Conservation (phyloP, 805 yeast genomes). For the Metschnikowia peoriensis region DNA sequence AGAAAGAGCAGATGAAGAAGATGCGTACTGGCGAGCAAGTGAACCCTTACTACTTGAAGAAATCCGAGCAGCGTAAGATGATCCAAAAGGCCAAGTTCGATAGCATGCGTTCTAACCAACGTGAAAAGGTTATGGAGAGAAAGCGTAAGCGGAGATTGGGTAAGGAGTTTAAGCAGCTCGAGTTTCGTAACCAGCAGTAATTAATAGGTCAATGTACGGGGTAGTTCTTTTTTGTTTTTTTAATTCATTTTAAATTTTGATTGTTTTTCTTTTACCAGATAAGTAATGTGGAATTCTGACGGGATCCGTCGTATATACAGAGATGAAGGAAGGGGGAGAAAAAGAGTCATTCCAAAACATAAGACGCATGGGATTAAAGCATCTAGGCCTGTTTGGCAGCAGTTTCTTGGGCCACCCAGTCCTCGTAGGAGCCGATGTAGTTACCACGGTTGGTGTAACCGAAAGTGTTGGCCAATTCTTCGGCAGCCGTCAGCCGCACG, state of each 20-base stretch:
- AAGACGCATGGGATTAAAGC: not conserved
- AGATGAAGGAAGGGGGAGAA: not conserved
- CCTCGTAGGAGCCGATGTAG: slow-evolving; percentile 83
- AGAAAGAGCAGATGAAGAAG: slow-evolving; percentile 46
- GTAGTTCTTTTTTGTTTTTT: not conserved
- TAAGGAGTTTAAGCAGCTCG: slow-evolving; percentile 64
- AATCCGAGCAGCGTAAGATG: slow-evolving; percentile 69
- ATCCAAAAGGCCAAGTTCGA: slow-evolving; percentile 78
- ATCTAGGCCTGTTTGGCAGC: slow-evolving; percentile 11
- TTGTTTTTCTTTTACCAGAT: not conserved
- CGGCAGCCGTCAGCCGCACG: slow-evolving; percentile 85
- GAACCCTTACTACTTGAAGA: slow-evolving; percentile 57
- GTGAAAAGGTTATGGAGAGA: slow-evolving; percentile 81
- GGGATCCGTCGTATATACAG: not conserved
- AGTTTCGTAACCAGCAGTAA: slow-evolving; percentile 24
- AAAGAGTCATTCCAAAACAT: not conserved
- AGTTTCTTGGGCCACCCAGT: slow-evolving; percentile 60
- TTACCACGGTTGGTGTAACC: slow-evolving; percentile 85
- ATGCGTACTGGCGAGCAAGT: slow-evolving; percentile 50
- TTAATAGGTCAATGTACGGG: not conserved
- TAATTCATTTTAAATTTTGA: not conserved
- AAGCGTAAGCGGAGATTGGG: slow-evolving; percentile 84
- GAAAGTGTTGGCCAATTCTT: slow-evolving; percentile 84
- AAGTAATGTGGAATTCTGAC: not conserved
- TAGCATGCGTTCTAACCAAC: slow-evolving; percentile 63